Percentiles rank a stretch among this genome's conserved stretches.
These are phyloP conservation scores for Fusarium brevicatenulatum DNA, from an alignment of 2,329 filamentous ascomycete genomes.

Conservation along the genomic window DNA sequence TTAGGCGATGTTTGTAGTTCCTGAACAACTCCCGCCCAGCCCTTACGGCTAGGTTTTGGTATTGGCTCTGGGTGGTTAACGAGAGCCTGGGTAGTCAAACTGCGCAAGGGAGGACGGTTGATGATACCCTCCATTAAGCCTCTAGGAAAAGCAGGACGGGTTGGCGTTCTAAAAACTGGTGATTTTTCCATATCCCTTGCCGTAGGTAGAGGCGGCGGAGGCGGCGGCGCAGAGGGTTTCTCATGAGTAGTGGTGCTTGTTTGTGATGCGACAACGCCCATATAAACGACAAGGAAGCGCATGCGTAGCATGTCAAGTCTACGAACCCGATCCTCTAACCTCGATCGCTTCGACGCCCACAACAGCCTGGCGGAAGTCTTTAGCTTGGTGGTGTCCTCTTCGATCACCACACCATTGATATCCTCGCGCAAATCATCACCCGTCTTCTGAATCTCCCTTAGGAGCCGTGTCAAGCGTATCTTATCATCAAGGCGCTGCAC, in stretches of 20 bases:
- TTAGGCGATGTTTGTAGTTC: conserved; percentile 70
- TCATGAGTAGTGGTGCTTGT: conserved; percentile 43
- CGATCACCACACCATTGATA: conserved; percentile 62
- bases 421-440: conserved; percentile 71
- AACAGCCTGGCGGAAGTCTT: conserved; percentile 62
- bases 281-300: conserved; percentile 72
- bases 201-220: conserved; percentile 41
- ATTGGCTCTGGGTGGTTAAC: conserved; percentile 63
- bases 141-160: conserved; percentile 52
- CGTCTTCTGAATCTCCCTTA: conserved; percentile 70
- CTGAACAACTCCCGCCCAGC: conserved; percentile 71
- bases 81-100: conserved; percentile 61
- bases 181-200: conserved; percentile 51
- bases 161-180: conserved; percentile 44
- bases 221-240: conserved; percentile 46
- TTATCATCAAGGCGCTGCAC: conserved; percentile 71
- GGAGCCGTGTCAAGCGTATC: conserved; percentile 65
- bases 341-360: conserved; percentile 65
- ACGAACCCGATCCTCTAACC: conserved; percentile 67
- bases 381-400: conserved; percentile 56
- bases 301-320: conserved; percentile 70
- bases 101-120: conserved; percentile 60
- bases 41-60: conserved; percentile 55
- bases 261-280: conserved; percentile 63
- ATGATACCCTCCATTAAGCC: conserved; percentile 57